Evolutionary conservation across 2,329 filamentous ascomycete species (phyloP).

Genomic region (Colletotrichum sp.): DNA sequence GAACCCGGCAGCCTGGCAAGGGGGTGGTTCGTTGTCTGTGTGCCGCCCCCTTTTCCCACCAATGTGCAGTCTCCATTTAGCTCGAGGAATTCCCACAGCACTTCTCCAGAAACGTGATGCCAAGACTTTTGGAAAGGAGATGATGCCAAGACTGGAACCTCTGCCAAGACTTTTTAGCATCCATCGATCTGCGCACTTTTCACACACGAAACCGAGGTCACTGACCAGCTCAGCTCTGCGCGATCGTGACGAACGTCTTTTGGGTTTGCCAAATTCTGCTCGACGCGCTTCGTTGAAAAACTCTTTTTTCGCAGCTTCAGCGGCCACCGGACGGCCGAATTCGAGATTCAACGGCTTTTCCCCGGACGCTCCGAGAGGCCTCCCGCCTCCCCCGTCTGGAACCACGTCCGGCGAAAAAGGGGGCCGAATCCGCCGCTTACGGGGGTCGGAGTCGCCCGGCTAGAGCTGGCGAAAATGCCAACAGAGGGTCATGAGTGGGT

Average conservation of each 20-base stretch:
- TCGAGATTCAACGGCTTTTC: background rate
- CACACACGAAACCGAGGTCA: background rate
- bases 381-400: background rate
- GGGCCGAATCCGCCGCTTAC: background rate
- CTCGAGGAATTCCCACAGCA: background rate
- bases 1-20: constrained; percentile 1
- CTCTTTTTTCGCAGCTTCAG: background rate
- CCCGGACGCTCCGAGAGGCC: background rate
- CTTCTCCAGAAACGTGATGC: background rate
- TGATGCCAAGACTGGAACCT: background rate
- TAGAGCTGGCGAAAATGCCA: background rate
- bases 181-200: background rate
- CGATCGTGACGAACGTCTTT: background rate
- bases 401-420: background rate
- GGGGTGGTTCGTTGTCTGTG: background rate
- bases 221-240: background rate
- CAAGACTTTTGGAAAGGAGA: constrained; percentile 13
- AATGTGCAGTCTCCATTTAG: background rate
- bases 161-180: background rate
- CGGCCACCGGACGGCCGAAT: background rate
- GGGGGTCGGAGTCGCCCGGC: background rate
- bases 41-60: background rate
- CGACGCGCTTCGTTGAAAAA: background rate
- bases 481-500: background rate
- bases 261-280: background rate